phyloP scores from a whole-genome alignment of 2,329 filamentous ascomycete genomes.

The Colletotrichum navitas region DNA sequence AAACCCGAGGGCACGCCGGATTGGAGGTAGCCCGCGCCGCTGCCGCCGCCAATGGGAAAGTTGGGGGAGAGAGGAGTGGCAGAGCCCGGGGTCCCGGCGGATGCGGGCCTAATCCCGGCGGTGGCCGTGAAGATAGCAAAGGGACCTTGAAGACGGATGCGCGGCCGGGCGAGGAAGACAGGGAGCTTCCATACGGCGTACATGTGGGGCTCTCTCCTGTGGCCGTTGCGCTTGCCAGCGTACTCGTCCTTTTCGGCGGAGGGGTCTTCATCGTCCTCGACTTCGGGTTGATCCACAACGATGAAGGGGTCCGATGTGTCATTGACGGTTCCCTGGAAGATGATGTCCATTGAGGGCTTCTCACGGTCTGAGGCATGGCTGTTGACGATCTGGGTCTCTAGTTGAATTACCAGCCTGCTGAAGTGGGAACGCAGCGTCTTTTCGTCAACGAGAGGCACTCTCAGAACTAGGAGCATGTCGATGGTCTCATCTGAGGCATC shows the following conservation, averaged over 20 bases:
- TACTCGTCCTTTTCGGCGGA: slow-evolving; percentile 43
- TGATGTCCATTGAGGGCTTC: slow-evolving; percentile 66
- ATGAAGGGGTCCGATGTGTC: slow-evolving; percentile 65
- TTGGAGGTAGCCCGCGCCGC: slow-evolving; percentile 73
- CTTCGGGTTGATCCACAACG: slow-evolving; percentile 57
- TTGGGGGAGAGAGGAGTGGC: slow-evolving; percentile 33
- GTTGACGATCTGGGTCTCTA: slow-evolving; percentile 77
- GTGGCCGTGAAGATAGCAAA: slow-evolving; percentile 74
- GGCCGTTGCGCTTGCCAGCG: slow-evolving; percentile 42
- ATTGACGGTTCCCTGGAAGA: slow-evolving; percentile 68
- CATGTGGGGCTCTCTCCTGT: slow-evolving; percentile 54
- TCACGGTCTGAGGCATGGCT: slow-evolving; percentile 63
- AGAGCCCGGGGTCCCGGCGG: slow-evolving; percentile 52
- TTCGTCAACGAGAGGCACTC: slow-evolving; percentile 71
- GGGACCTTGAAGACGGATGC: slow-evolving; percentile 75
- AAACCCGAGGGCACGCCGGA: slow-evolving; percentile 77
- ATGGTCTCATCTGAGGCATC: slow-evolving; percentile 76
- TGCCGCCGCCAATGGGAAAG: slow-evolving; percentile 47
- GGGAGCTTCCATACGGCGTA: slow-evolving; percentile 72
- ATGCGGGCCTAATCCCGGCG: slow-evolving; percentile 69
- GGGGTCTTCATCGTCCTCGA: slow-evolving; percentile 46
- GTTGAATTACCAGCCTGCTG: slow-evolving; percentile 71
- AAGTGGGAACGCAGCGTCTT: slow-evolving; percentile 69
- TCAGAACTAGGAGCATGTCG: slow-evolving; percentile 76
- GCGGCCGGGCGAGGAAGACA: slow-evolving; percentile 69